A percentile compares a stretch with the other conserved stretches of the same genome.
phyloP scores from a whole-genome alignment of 306 rosid genomes.

The Potentilla sterilis region DNA sequence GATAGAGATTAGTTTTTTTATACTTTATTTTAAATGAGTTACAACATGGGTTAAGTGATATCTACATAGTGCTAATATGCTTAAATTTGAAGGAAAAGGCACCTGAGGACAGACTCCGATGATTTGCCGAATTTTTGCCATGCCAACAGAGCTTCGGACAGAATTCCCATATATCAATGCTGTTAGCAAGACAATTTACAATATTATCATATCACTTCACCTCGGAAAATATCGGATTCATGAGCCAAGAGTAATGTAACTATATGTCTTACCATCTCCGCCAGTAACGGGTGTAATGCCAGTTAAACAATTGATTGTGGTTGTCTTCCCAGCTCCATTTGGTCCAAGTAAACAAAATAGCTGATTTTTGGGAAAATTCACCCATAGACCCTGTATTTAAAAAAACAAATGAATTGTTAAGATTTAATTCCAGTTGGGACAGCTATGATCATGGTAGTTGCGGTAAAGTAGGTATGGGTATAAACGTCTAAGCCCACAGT shows the following conservation, averaged over 20 bases:
- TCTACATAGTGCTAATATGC: constrained; percentile 4
- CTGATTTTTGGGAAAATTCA: constrained; percentile 77
- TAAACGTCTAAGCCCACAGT: neutral
- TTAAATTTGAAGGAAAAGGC: constrained; percentile 17
- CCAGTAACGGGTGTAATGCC: constrained; percentile 76
- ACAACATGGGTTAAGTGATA: neutral
- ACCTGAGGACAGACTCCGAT: constrained; percentile 99
- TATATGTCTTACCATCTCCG: constrained; percentile 71
- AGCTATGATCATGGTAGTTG: neutral
- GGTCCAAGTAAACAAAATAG: constrained; percentile 93
- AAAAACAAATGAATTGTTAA: neutral
- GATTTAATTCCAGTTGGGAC: neutral
- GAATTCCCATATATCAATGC: constrained; percentile 81
- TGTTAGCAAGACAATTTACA: constrained; percentile 33
- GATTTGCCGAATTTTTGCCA: constrained; percentile 69
- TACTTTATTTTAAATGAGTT: neutral
- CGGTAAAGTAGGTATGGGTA: neutral
- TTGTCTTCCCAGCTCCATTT: constrained; percentile 94
- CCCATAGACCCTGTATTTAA: constrained; percentile 75
- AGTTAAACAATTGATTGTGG: constrained; percentile 77
- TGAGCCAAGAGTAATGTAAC: neutral
- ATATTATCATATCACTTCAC: constrained; percentile 1
- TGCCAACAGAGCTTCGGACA: constrained; percentile 58
- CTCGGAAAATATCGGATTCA: neutral
- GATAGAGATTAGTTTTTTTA: constrained; percentile 24